Evolutionary conservation across 2,329 filamentous ascomycete genomes (phyloP).

Genomic region (Beauveria pseudobassiana): DNA sequence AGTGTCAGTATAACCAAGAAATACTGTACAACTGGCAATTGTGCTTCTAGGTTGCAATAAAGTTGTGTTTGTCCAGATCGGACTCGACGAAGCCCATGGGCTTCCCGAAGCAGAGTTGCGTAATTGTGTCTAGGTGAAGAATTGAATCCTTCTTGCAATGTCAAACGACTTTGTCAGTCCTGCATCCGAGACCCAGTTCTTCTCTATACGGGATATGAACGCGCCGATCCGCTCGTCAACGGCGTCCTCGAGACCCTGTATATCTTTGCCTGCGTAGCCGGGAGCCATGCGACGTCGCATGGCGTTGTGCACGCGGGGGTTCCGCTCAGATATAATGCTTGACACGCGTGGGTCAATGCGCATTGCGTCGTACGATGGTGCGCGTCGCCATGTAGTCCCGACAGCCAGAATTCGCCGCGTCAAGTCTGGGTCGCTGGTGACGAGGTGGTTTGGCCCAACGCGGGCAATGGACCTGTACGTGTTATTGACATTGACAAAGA

Average conservation of each 20-base stretch:
- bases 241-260: neutral
- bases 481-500: neutral
- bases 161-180: neutral
- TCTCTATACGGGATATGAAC: neutral
- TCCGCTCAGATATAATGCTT: neutral
- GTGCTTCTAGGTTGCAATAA: neutral
- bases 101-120: constrained; percentile 1
- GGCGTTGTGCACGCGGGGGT: neutral
- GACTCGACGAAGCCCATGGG: neutral
- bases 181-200: neutral
- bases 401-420: neutral
- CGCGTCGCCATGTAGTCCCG: neutral
- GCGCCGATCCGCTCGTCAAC: neutral
- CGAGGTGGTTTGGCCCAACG: neutral
- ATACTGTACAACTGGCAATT: neutral
- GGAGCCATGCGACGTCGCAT: neutral
- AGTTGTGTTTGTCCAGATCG: neutral
- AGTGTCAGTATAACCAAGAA: neutral
- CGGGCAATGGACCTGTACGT: neutral
- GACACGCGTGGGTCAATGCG: constrained; percentile 2
- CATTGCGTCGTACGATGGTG: neutral
- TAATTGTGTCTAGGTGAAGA: neutral
- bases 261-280: neutral
- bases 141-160: neutral
- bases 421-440: constrained; percentile 2